Percentiles rank a stretch among this genome's conserved stretches.
Evolutionary conservation across 345 rosid genomes (phyloP).

Genomic region (Euphorbia pulcherrima): DNA sequence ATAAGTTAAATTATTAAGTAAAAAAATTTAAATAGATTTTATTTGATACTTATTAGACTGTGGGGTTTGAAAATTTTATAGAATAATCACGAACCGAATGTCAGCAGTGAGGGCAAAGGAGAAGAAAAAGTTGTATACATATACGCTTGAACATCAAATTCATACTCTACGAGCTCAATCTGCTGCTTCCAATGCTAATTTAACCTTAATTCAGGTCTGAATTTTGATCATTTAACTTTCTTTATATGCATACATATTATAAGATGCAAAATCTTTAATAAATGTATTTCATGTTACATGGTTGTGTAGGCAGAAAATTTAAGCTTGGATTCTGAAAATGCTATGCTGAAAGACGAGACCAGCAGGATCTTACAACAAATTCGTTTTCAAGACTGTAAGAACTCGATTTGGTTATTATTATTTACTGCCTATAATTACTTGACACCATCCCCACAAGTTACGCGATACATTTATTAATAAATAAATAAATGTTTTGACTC

Average conservation of each 20-base stretch:
- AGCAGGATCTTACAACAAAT: not conserved
- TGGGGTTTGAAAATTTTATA: not conserved
- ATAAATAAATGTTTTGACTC: no score
- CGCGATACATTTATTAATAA: no score
- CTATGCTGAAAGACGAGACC: not conserved
- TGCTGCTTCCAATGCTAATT: not conserved
- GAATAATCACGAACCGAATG: conserved; percentile 22
- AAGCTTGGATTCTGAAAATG: conserved; percentile 16
- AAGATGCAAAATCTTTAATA: no score
- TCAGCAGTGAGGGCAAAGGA: conserved; percentile 27
- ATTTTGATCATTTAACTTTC: not conserved
- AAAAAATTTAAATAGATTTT: not conserved
- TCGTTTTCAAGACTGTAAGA: conserved; percentile 22
- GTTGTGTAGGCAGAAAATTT: conserved; percentile 16
- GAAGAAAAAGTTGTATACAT: conserved; percentile 19
- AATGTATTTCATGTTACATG: not conserved
- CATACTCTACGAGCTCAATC: not conserved
- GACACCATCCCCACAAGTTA: no score
- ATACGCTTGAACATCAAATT: conserved; percentile 17
- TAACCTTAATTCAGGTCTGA: conserved; percentile 16
- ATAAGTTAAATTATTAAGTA: no score
- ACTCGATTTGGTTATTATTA: no score
- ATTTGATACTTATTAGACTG: no score
- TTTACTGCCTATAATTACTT: no score
- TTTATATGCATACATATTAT: not conserved